Evolutionary conservation across 2,329 filamentous ascomycete genomes (phyloP).

Genomic region (Trichoderma semiorbis): DNA sequence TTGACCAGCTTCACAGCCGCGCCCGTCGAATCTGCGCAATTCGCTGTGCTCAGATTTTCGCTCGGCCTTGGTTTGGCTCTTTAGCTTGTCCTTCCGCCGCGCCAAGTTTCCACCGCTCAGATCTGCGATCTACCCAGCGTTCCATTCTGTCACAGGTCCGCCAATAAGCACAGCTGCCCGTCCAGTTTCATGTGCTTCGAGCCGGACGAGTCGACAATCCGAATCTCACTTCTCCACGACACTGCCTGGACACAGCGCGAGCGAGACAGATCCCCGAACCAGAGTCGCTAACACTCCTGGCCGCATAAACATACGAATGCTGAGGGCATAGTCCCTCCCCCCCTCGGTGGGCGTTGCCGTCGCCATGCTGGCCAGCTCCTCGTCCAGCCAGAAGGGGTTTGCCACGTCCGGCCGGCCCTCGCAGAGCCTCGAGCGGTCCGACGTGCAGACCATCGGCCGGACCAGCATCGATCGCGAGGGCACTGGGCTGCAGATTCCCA

Average conservation of each 20-base stretch:
- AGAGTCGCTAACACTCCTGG: not conserved
- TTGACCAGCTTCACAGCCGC: not conserved
- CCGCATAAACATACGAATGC: constrained; percentile 35
- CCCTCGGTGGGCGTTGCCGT: constrained; percentile 34
- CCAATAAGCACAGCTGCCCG: not conserved
- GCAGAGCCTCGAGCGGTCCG: constrained; percentile 33
- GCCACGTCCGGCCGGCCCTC: constrained; percentile 36
- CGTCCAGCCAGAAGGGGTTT: constrained; percentile 31
- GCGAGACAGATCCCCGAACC: not conserved
- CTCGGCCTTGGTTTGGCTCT: not conserved
- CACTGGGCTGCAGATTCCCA: constrained; percentile 47
- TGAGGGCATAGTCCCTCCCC: constrained; percentile 35
- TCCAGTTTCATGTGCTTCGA: constrained; percentile 8
- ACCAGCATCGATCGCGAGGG: constrained; percentile 56
- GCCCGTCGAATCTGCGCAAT: constrained; percentile 5
- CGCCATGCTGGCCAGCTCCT: constrained; percentile 34
- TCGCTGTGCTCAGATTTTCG: not conserved
- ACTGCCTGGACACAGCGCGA: not conserved
- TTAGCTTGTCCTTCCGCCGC: constrained; percentile 1
- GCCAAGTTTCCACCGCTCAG: constrained; percentile 11
- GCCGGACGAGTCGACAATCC: not conserved
- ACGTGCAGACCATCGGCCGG: constrained; percentile 33
- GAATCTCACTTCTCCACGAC: not conserved
- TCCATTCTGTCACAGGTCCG: not conserved
- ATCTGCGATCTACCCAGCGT: constrained; percentile 12